Conservation (phyloP, 176 grass and related monocot species). For the Bolboschoenus planiculmis region DNA sequence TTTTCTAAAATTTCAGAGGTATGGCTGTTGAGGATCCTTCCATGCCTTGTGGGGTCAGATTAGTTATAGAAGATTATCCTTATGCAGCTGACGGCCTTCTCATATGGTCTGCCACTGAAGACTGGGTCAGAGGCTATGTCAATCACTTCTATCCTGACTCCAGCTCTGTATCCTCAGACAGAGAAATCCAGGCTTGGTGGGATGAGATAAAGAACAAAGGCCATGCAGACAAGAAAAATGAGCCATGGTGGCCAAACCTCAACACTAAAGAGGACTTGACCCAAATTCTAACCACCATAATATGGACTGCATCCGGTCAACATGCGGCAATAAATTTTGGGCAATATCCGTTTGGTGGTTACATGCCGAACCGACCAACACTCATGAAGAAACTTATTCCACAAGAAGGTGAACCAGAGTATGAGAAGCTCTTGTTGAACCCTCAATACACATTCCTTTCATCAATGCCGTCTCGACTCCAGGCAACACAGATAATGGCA, state of each 20-base stretch:
- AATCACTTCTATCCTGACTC: constrained; percentile 43
- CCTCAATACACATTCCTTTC: constrained; percentile 52
- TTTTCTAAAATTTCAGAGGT: constrained; percentile 30
- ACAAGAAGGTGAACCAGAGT: constrained; percentile 45
- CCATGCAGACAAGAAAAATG: constrained; percentile 86
- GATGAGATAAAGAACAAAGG: constrained; percentile 70
- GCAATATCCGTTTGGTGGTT: constrained; percentile 73
- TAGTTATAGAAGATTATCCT: constrained; percentile 72
- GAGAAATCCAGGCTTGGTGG: constrained; percentile 73
- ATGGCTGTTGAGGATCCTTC: constrained; percentile 51
- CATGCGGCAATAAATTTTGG: constrained; percentile 90
- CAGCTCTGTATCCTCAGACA: constrained; percentile 30
- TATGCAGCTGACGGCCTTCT: constrained; percentile 68
- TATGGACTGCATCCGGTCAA: constrained; percentile 75
- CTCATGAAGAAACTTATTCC: constrained; percentile 54
- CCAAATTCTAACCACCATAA: constrained; percentile 57
- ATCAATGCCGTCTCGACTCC: constrained; percentile 55
- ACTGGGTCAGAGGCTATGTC: constrained; percentile 55
- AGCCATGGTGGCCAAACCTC: constrained; percentile 76
- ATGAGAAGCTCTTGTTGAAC: constrained; percentile 31
- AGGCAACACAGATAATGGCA: constrained; percentile 58
- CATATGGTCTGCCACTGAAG: constrained; percentile 53
- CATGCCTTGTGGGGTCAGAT: constrained; percentile 35
- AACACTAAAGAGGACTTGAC: constrained; percentile 32
- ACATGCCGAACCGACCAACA: constrained; percentile 88